Conservation (phyloP, 1,139 yeast species). For the Geotrichum bryndzae region DNA sequence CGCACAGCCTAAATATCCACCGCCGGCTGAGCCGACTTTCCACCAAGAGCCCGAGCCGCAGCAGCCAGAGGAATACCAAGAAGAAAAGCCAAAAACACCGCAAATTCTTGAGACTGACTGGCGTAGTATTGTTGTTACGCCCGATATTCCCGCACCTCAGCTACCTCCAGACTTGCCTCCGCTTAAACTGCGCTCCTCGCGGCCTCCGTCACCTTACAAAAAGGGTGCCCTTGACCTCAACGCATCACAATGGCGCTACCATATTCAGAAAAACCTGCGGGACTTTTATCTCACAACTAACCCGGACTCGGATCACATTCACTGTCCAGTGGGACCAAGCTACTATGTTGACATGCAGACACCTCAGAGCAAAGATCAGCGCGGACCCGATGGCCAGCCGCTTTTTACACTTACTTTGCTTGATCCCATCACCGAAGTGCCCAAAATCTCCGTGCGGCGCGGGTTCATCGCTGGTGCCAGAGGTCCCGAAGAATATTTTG, state of each 20-base stretch:
- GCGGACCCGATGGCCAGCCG: conserved; percentile 7
- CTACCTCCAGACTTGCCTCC: neutral
- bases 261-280: conserved; percentile 29
- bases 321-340: conserved; percentile 28
- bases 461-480: neutral
- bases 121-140: neutral
- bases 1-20: neutral
- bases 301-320: conserved; percentile 28
- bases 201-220: neutral
- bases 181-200: neutral
- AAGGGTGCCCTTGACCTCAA: neutral
- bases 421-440: conserved; percentile 1
- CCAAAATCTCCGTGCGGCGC: neutral
- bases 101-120: neutral
- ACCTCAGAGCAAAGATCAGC: neutral
- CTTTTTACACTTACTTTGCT: conserved; percentile 17
- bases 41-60: neutral
- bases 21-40: neutral
- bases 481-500: conserved; percentile 4
- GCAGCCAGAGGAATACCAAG: neutral
- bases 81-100: neutral
- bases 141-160: neutral
- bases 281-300: conserved; percentile 31
- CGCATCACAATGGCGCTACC: conserved; percentile 26
- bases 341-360: conserved; percentile 24